A percentile compares a stretch with the other conserved stretches of the same genome.
Conservation (phyloP, 2,329 filamentous ascomycete genomes). For the Fusarium coicis region DNA sequence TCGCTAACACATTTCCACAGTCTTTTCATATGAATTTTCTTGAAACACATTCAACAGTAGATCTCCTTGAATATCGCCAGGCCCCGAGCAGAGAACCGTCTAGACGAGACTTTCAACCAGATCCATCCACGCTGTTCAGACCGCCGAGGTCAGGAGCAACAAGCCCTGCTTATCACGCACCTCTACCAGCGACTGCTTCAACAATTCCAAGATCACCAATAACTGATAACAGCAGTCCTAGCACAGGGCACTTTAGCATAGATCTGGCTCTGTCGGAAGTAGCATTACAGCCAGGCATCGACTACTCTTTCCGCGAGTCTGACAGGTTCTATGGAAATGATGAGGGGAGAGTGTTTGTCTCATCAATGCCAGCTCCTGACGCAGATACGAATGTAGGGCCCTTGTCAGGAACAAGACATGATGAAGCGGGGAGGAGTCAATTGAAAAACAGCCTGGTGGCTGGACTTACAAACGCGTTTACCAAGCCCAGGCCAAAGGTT, state of each 20-base stretch:
- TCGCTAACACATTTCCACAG: neutral
- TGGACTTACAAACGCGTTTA: neutral
- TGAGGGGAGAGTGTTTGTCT: neutral
- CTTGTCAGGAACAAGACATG: accelerated
- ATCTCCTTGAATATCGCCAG: neutral
- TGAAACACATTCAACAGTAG: neutral
- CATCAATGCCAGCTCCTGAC: neutral
- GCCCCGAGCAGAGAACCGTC: neutral
- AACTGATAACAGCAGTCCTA: accelerated
- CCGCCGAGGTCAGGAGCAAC: neutral
- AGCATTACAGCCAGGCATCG: neutral
- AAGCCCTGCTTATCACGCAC: neutral
- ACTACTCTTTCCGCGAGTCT: neutral
- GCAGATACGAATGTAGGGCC: accelerated
- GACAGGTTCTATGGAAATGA: neutral
- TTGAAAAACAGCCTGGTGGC: neutral
- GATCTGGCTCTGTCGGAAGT: neutral
- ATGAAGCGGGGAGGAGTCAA: accelerated
- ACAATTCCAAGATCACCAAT: accelerated
- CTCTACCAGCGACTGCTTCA: accelerated
- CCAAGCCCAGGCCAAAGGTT: neutral
- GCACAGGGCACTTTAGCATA: neutral
- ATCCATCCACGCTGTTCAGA: neutral
- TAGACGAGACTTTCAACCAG: neutral
- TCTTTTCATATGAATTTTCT: neutral